These are phyloP conservation scores for Penstemon barbatus DNA, from an alignment of 257 asterid species.

Conservation along the genomic window DNA sequence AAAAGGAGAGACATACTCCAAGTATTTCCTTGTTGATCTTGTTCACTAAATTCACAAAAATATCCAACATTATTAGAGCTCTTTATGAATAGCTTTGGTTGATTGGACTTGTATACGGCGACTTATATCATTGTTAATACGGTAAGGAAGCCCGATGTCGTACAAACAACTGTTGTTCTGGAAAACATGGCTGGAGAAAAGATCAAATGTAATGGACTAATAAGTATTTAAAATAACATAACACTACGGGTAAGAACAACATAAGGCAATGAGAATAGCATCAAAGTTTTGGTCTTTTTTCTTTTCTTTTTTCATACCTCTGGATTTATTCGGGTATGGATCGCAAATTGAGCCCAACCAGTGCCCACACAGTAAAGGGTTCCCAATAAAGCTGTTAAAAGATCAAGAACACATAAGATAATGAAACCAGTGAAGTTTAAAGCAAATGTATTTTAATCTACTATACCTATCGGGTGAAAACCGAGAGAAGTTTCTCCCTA, in stretches of 20 bases:
- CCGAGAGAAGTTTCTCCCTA: conserved; percentile 72
- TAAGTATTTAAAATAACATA: not conserved
- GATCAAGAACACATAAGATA: not conserved
- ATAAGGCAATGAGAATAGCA: not conserved
- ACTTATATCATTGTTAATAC: conserved; percentile 68
- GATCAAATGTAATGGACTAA: not conserved
- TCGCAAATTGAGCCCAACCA: conserved; percentile 88
- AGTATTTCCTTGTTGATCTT: too few species aligned
- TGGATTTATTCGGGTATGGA: conserved; percentile 60
- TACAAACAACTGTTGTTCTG: conserved; percentile 63
- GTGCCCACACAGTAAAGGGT: conserved; percentile 77
- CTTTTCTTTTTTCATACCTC: conserved; percentile 39
- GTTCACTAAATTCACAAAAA: too few species aligned
- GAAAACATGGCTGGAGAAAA: conserved; percentile 60
- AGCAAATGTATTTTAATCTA: not conserved
- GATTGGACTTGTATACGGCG: conserved; percentile 77
- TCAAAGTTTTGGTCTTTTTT: not conserved
- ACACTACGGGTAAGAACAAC: not conserved
- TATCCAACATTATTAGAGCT: too few species aligned
- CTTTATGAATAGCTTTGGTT: conserved; percentile 46
- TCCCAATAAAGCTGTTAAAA: conserved; percentile 71
- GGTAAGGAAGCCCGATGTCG: conserved; percentile 60
- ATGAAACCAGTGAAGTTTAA: not conserved
- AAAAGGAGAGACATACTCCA: too few species aligned
- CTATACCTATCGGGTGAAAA: conserved; percentile 80